Evolutionary conservation across 768 basidiomycete species (phyloP), one percentile per base, ranked within the genome.

Genomic region (Termitomyces sp.): DNA sequence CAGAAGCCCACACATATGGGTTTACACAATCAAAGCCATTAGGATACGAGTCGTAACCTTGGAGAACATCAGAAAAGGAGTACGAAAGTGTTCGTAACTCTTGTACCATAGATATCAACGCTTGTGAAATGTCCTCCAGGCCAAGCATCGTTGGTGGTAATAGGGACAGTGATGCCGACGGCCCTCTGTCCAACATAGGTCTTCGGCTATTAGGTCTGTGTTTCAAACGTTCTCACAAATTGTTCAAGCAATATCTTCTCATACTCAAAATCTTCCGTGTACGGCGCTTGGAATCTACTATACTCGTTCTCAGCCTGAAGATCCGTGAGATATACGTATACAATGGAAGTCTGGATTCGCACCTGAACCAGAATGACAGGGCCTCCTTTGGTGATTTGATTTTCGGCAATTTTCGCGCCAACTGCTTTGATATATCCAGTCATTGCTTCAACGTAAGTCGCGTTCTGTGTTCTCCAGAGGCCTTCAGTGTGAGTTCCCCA

Each of bases 381-480:
- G 0, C 85, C 85, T 10, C 83, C 85, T 18, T 82, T 79, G 13
- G 82, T 81, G 56, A 86, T 80, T 64, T 86, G 77, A 65, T 85
- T 83, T 48, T 70, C 71, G 4, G 82, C 80, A 32, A 84, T 70
- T 42, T 76, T 68, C 4, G 69, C 59, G 9, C 78, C 76, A 4
- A 86, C 69, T n/a, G 74, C 69, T 27, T 77, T 74, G 58, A 84
- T 75, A 52, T 86, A 79, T 40, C 73, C 75, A 37, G 71, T 62
- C 74, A 82, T 85, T 0, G 84, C 83, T 33, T 77, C 71, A 30
- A 77, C 57, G 56, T 75, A 78, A 3, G 76, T 71, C 10, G 71
- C 53, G 53, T 79, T 79, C 5, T 68, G 69, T 0, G 77, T 78
- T 58, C 77, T 69, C 76, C 76, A 79, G 44, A 79, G 65, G 34